A percentile compares a stretch with the other conserved stretches of the same genome.
Conservation (phyloP, 2,329 filamentous ascomycete genomes). For the Exophiala phaeomuriformis region DNA sequence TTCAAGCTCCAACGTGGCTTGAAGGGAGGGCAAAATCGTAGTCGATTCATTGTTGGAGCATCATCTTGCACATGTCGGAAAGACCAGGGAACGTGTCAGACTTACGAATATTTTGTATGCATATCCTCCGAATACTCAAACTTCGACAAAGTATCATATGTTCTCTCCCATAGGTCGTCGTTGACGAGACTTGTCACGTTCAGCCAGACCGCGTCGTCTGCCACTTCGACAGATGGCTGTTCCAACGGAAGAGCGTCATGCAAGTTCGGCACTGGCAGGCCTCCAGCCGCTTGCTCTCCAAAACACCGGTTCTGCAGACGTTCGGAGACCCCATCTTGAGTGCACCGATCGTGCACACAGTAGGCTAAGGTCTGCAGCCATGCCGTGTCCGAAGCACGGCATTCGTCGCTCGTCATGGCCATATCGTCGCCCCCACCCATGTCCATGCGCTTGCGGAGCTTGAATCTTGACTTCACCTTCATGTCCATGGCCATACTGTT, state of each 20-base stretch:
- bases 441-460: slow-evolving; percentile 17
- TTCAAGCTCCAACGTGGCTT: no score
- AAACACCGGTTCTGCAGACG: slow-evolving; percentile 27
- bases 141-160: slow-evolving; percentile 27
- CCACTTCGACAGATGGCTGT: slow-evolving; percentile 25
- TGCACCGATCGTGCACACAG: slow-evolving; percentile 29
- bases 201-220: slow-evolving; percentile 28
- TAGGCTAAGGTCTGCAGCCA: slow-evolving; percentile 30
- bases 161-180: slow-evolving; percentile 27
- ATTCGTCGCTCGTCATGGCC: slow-evolving; percentile 25
- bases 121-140: slow-evolving; percentile 30
- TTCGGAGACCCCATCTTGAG: slow-evolving; percentile 9
- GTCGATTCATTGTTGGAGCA: no score
- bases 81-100: not conserved
- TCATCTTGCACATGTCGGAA: no score
- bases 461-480: slow-evolving; percentile 18
- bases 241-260: slow-evolving; percentile 25
- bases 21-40: no score
- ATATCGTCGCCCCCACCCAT: slow-evolving; percentile 19
- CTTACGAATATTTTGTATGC: slow-evolving; percentile 32
- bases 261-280: slow-evolving; percentile 25
- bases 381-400: slow-evolving; percentile 28
- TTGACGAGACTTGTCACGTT: slow-evolving; percentile 31
- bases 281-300: slow-evolving; percentile 22
- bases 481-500: slow-evolving; percentile 15